phyloP scores from a whole-genome alignment of 192 early-diverging fungal species.

The Linnemannia zychae region DNA sequence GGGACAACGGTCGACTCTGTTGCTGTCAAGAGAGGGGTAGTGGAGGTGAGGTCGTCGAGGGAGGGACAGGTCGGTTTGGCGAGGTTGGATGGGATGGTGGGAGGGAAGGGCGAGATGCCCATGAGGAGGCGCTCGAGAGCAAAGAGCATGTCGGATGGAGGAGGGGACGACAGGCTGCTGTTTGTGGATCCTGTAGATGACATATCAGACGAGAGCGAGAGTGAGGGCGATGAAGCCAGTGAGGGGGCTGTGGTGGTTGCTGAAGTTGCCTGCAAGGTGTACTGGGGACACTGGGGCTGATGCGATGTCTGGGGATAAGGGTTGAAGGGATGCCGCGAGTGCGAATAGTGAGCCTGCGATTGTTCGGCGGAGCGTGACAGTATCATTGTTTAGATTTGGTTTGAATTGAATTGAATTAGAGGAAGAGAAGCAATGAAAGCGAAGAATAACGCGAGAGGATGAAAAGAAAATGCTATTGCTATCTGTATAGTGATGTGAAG shows the following conservation, averaged over 20 bases:
- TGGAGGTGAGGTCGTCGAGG: constrained; percentile 24
- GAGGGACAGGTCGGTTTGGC: constrained; percentile 47
- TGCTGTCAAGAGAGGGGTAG: neutral
- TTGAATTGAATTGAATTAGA: no score
- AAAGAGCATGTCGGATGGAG: constrained; percentile 35
- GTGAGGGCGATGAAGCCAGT: neutral
- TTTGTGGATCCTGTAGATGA: neutral
- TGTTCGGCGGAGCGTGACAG: constrained; percentile 2
- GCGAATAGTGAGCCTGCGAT: constrained; percentile 3
- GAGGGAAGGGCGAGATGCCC: constrained; percentile 53
- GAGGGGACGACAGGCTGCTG: constrained; percentile 2
- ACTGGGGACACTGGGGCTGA: constrained; percentile 27
- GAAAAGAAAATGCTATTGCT: neutral
- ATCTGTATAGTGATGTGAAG: neutral
- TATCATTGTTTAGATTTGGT: neutral
- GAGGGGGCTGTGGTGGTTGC: neutral
- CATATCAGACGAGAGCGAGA: neutral
- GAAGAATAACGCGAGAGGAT: neutral
- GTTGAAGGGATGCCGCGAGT: constrained; percentile 40
- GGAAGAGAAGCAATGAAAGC: neutral
- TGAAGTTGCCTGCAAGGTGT: constrained; percentile 23
- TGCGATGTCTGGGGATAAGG: constrained; percentile 23
- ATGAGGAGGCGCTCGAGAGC: constrained; percentile 37
- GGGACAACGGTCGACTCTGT: neutral
- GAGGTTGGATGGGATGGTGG: constrained; percentile 36